Base-by-base conservation (phyloP, 768 basidiomycete genomes). In the Suillus subluteus region DNA sequence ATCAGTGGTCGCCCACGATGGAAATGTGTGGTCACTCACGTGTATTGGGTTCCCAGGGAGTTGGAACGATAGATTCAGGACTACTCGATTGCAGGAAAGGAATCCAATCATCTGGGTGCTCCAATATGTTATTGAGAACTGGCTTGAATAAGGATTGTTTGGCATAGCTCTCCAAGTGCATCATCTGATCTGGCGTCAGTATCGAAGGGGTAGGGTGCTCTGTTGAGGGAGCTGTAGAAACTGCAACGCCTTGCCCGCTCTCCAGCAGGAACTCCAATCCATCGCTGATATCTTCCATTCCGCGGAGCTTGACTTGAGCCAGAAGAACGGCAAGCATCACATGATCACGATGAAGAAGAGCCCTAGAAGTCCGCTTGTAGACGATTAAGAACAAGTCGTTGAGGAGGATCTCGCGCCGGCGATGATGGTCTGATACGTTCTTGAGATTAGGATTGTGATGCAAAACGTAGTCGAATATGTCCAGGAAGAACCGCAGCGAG, bases 401-500 rank as follows among this genome's bases (percentile, higher is more conserved):
- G 63, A 95, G 79, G 26, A 99, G 81, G 63, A 96, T 91, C 56
- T 90, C 86, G 43, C 94, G 87, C 13, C 98, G 90, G 52, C 79
- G 80, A 61, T 82, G 81, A 65, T 95, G 79, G 68, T 98, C 95
- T 30, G 88, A 83, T 65, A 96, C 84, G 66, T 86, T 87, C 76
- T 86, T 89, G 68, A 99, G 86, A 75, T 95, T 91, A 13, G 96
- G 96, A 74, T 99, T 98, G 72, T 92, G 90, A 70, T 92, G 91
- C 9, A 99, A 86, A 66, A 97, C 89, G 72, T 92, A 94, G 80
- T 99, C 95, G 80, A 99, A 99, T 74, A 98, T 97, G 76, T 98
- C 97, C 66, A 99, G 86, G 91, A 99, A 99, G 85, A 97, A 98
- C 37, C 85, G 91, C 56, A 99, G 85, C 2, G 98, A 99, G 84